Percentiles rank a stretch among this genome's conserved stretches.
Evolutionary conservation across 345 rosid genomes (phyloP).

Genomic region (Noccaea bulbosa): DNA sequence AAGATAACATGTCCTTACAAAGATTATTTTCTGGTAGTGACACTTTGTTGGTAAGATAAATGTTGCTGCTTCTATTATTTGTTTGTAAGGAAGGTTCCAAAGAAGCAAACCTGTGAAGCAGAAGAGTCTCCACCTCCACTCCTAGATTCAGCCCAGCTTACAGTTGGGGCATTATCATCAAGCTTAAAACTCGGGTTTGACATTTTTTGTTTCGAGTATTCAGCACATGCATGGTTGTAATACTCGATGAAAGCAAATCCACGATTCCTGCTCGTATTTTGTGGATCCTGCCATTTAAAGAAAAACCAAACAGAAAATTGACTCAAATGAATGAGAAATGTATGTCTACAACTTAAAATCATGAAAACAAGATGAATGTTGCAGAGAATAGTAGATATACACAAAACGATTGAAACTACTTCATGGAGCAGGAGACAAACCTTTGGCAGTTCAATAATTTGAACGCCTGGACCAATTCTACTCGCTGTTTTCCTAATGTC

Average conservation of each 20-base stretch:
- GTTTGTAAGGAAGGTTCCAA: conserved; percentile 17
- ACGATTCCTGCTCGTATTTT: conserved; percentile 68
- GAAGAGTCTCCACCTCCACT: conserved; percentile 77
- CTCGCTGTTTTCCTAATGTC: conserved; percentile 68
- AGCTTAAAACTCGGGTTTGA: conserved; percentile 75
- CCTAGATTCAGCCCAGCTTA: conserved; percentile 97
- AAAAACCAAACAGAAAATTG: conserved; percentile 25
- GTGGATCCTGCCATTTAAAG: conserved; percentile 61
- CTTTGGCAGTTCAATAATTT: conserved; percentile 74
- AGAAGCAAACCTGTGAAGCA: conserved; percentile 67
- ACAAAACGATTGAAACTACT: conserved; percentile 1
- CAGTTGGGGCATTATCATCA: conserved; percentile 84
- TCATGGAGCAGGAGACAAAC: conserved; percentile 48
- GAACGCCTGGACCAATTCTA: conserved; percentile 82
- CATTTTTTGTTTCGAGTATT: conserved; percentile 90
- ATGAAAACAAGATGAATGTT: background rate
- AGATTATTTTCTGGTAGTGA: too few relatives aligned
- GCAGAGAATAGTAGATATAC: background rate
- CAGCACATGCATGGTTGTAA: conserved; percentile 91
- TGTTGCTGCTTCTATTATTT: conserved; percentile 8
- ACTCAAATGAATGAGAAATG: conserved; percentile 8
- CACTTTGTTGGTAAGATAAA: conserved; percentile 14
- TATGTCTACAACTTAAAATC: background rate
- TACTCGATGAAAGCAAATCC: conserved; percentile 93
- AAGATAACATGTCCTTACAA: background rate